These are phyloP conservation scores for Neoboletus subvelutipes DNA, from an alignment of 768 basidiomycete genomes.

Conservation along the genomic window DNA sequence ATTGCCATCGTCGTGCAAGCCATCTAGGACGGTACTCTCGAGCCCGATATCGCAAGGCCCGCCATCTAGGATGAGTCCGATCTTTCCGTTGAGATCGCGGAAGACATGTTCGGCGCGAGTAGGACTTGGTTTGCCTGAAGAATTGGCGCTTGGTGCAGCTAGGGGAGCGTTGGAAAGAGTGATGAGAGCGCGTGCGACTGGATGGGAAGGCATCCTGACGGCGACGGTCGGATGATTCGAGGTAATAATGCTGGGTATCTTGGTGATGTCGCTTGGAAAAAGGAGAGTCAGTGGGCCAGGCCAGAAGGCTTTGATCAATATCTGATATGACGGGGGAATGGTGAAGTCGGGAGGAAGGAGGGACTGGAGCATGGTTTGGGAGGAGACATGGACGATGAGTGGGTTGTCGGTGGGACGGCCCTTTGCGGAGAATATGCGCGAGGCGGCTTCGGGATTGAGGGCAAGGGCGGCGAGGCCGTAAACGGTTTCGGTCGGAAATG, in stretches of 20 bases:
- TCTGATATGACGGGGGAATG: conserved; percentile 63
- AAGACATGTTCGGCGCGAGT: conserved; percentile 85
- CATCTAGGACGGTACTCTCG: conserved; percentile 96
- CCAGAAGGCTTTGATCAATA: conserved; percentile 86
- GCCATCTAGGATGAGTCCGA: conserved; percentile 86
- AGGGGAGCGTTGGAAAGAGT: conserved; percentile 70
- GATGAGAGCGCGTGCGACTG: conserved; percentile 88
- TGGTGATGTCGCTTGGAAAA: conserved; percentile 67
- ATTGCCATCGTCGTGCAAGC: conserved; percentile 68
- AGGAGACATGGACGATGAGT: conserved; percentile 94
- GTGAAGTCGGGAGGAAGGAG: conserved; percentile 68
- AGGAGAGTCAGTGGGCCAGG: conserved; percentile 92
- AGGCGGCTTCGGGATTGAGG: conserved; percentile 57
- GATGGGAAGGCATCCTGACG: conserved; percentile 92
- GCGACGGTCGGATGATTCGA: conserved; percentile 82
- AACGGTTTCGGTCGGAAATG: conserved; percentile 96
- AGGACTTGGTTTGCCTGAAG: conserved; percentile 91
- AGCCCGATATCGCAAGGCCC: conserved; percentile 86
- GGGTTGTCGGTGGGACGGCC: conserved; percentile 95
- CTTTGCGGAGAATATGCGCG: conserved; percentile 83
- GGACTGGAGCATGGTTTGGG: conserved; percentile 71
- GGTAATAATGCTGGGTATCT: conserved; percentile 74
- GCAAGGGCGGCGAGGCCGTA: conserved; percentile 96
- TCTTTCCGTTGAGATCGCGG: conserved; percentile 72
- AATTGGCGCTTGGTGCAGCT: conserved; percentile 94